Conservation (phyloP, 495 filamentous ascomycete genomes). For the Cercophora samala region DNA sequence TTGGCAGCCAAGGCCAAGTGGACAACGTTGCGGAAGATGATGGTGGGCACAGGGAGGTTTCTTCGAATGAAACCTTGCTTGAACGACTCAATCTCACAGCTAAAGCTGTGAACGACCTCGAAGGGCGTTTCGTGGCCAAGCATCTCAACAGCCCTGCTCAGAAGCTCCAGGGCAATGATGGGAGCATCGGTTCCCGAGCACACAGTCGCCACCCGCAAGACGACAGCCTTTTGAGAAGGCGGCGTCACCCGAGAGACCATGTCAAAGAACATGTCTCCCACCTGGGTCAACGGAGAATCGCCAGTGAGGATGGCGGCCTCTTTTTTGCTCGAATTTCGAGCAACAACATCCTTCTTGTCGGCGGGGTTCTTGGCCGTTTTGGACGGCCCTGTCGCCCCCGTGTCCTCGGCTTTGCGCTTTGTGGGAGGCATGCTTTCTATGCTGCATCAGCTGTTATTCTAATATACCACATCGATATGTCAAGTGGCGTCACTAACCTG, state of each 20-base stretch:
- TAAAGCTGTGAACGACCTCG: constrained; percentile 64
- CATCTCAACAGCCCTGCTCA: constrained; percentile 37
- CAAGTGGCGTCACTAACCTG: too few species aligned
- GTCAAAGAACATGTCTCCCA: constrained; percentile 33
- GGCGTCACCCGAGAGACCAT: constrained; percentile 24
- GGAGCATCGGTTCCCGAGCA: constrained; percentile 84
- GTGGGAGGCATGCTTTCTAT: not conserved
- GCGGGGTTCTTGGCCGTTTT: not conserved
- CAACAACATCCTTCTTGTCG: not conserved
- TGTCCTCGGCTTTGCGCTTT: not conserved
- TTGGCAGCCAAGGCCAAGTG: constrained; percentile 47
- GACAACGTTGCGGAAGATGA: constrained; percentile 67
- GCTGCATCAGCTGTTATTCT: too few species aligned
- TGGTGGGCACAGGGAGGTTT: constrained; percentile 57
- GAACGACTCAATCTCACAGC: constrained; percentile 71
- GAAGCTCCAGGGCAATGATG: constrained; percentile 60
- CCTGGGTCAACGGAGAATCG: constrained; percentile 27
- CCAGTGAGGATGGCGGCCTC: constrained; percentile 8
- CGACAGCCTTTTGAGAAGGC: constrained; percentile 1
- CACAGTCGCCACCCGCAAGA: constrained; percentile 66
- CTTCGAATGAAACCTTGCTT: constrained; percentile 80
- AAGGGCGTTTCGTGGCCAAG: constrained; percentile 30
- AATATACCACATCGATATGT: too few species aligned
- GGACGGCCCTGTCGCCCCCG: not conserved
- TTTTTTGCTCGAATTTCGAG: not conserved